Conservation (phyloP, 1,284 basidiomycete genomes). For the Retiboletus flavoniger region DNA sequence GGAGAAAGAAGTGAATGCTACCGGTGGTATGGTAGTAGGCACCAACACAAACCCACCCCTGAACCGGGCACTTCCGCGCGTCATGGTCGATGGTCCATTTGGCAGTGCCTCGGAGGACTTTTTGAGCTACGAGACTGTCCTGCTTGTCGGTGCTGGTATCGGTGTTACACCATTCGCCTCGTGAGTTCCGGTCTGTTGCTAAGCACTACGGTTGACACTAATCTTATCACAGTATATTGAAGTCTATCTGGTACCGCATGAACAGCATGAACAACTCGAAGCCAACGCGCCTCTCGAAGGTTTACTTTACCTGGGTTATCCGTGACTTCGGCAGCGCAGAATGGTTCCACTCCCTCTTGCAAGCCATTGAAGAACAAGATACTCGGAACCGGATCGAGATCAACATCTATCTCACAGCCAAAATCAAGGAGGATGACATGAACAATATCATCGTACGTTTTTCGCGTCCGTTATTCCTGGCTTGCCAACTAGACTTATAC, state of each 20-base stretch:
- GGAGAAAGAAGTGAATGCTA: conserved; percentile 43
- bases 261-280: conserved; percentile 74
- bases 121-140: conserved; percentile 79
- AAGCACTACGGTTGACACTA: not conserved
- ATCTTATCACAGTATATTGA: conserved; percentile 60
- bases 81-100: conserved; percentile 91
- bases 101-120: conserved; percentile 85
- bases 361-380: conserved; percentile 91
- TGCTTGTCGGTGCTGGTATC: conserved; percentile 87
- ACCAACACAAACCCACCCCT: conserved; percentile 58
- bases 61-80: conserved; percentile 73
- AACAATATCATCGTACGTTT: conserved; percentile 77
- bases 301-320: conserved; percentile 89
- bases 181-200: conserved; percentile 41
- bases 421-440: conserved; percentile 85
- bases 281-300: conserved; percentile 76
- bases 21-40: conserved; percentile 59
- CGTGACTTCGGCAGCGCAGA: conserved; percentile 83
- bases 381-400: conserved; percentile 81
- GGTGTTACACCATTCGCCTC: conserved; percentile 93
- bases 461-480: not conserved
- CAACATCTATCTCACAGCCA: conserved; percentile 87
- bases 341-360: conserved; percentile 91
- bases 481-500: conserved; percentile 4
- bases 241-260: conserved; percentile 94